Evolutionary conservation across 257 asterid genomes (phyloP), one percentile per base, ranked within the genome.

Genomic region (Nicotiana sylvestris): DNA sequence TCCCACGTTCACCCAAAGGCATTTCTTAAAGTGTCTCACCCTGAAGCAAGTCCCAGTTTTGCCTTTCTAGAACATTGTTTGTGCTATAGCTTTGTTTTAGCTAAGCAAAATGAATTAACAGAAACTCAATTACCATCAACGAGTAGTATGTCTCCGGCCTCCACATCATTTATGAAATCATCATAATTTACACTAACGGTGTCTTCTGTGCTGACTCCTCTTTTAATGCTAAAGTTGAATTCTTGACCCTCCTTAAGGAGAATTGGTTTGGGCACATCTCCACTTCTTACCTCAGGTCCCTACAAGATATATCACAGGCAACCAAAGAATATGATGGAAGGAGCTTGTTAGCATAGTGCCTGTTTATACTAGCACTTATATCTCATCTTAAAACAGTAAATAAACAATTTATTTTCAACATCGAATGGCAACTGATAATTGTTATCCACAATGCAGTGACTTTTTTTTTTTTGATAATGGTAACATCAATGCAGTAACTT

Each of bases 251-350:
- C 97, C 86, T 93, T 83, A 68, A 96, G 97, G 69, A 88, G 81
- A 58, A 96, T 90, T 65, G 99, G 97, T 82, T 90, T 85, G 53
- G 97, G 92, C 82, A 96, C 89, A 76, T 96, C 99, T 72, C 99
- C 99, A 87, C 99, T 96, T 90, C 99, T 92, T 81, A 96, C 99
- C 92, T 96, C 99, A 61, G 99, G 98, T 85, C 99, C 99, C 99
- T 96, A 82, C 79, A 81, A 68, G 33, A 86, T 51, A 82, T 58
- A 88, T 81, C 58, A 69, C 61, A 60, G 43, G 76, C 46, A 72
- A 65, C 83, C 51, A 51, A 64, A 18, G 77, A 61, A 16, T 30
- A 9, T 13, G 18, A 66, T 9, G 30, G 78, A 46, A 66, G 61
- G 83, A 35, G 78, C 67, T 65, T 10, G 9, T 66, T 60, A 51